These are phyloP conservation scores for Tympanopsis confertula DNA, from an alignment of 2,329 filamentous ascomycete genomes.

Conservation along the genomic window DNA sequence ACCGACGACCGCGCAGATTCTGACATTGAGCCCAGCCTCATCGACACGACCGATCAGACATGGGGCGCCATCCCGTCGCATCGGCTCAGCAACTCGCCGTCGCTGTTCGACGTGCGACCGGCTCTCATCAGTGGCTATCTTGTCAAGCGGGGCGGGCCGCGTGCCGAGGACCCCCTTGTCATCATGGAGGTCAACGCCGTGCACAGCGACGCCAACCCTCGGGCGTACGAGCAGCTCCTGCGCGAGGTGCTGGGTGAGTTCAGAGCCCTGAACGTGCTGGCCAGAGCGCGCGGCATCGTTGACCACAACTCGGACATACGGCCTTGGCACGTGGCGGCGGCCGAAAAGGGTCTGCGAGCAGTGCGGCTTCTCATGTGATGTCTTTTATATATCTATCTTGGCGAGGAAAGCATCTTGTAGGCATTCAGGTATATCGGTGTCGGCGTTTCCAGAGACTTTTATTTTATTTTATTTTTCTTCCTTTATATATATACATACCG, in stretches of 20 bases:
- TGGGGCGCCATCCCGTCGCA: constrained; percentile 65
- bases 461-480: no score
- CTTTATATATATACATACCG: no score
- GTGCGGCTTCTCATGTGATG: constrained; percentile 54
- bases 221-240: constrained; percentile 51
- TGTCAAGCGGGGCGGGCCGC: constrained; percentile 47
- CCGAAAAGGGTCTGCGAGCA: constrained; percentile 55
- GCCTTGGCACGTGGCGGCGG: constrained; percentile 69
- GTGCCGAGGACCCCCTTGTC: constrained; percentile 43
- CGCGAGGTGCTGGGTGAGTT: constrained; percentile 62
- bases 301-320: constrained; percentile 47
- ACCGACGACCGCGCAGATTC: constrained; percentile 30
- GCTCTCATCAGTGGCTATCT: constrained; percentile 54
- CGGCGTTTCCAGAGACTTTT: no score
- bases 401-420: no score
- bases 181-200: constrained; percentile 55
- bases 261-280: constrained; percentile 56
- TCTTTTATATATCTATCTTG: no score
- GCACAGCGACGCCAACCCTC: constrained; percentile 38
- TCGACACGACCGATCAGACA: constrained; percentile 63
- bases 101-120: constrained; percentile 40
- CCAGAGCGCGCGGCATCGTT: constrained; percentile 52
- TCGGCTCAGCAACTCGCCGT: constrained; percentile 46
- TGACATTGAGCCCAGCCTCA: constrained; percentile 56
- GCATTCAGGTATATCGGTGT: no score